phyloP scores from a whole-genome alignment of 2,329 filamentous ascomycete genomes.

The Calonectria naviculata region DNA sequence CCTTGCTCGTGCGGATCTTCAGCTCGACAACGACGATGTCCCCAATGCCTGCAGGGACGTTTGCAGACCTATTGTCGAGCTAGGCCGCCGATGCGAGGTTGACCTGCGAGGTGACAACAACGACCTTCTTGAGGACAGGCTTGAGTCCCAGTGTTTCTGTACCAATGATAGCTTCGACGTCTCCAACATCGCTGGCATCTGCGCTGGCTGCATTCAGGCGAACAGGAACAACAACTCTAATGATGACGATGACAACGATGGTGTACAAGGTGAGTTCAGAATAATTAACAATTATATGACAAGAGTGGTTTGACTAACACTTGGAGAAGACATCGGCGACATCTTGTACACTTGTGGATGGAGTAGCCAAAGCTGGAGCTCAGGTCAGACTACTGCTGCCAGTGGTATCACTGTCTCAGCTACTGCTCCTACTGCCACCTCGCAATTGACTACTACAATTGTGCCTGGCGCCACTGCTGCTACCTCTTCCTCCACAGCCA shows the following conservation, averaged over 20 bases:
- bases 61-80: conserved; percentile 49
- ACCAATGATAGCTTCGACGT: conserved; percentile 56
- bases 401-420: conserved; percentile 46
- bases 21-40: conserved; percentile 47
- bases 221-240: conserved; percentile 36
- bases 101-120: conserved; percentile 41
- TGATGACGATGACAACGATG: conserved; percentile 30
- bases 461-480: conserved; percentile 26
- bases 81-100: conserved; percentile 49
- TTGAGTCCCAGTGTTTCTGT: conserved; percentile 54
- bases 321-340: conserved; percentile 45
- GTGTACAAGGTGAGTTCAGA: conserved; percentile 35
- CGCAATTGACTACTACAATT: conserved; percentile 52
- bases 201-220: conserved; percentile 48
- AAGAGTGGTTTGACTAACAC: background rate
- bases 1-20: conserved; percentile 46
- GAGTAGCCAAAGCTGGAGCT: conserved; percentile 32
- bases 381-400: conserved; percentile 31
- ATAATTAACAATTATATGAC: background rate
- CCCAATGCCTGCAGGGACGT: conserved; percentile 48
- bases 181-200: conserved; percentile 46
- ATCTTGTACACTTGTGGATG: conserved; percentile 50
- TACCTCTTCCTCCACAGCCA: background rate
- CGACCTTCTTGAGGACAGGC: conserved; percentile 49
- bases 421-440: conserved; percentile 43